Evolutionary conservation across 2,329 filamentous ascomycete species (phyloP).

Genomic region (Cercospora brassicicola): DNA sequence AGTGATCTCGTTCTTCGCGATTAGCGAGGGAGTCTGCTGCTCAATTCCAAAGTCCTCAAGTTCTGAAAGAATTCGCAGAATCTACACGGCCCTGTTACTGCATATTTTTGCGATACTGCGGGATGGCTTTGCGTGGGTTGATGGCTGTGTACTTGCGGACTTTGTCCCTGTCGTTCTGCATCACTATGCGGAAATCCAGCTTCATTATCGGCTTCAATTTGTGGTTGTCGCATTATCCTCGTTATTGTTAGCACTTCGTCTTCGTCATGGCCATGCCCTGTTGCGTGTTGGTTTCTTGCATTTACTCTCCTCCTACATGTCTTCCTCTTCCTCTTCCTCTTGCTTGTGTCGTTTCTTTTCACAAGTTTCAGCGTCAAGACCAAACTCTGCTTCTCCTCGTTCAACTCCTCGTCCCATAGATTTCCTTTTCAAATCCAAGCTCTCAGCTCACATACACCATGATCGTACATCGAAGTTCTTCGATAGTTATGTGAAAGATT

Average conservation of each 20-base stretch:
- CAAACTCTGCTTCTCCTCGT: neutral
- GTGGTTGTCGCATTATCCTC: neutral
- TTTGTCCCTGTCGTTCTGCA: neutral
- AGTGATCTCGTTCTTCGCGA: neutral
- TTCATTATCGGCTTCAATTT: neutral
- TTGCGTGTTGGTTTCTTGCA: neutral
- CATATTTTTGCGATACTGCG: neutral
- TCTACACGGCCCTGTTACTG: neutral
- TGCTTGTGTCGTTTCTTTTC: neutral
- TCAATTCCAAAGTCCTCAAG: neutral
- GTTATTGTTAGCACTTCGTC: neutral
- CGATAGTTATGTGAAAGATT: neutral
- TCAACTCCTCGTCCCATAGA: no score
- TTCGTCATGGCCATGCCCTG: neutral
- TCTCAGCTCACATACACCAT: neutral
- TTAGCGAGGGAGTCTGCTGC: neutral
- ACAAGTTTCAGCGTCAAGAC: neutral
- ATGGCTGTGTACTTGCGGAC: neutral
- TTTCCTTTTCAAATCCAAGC: neutral
- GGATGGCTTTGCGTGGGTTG: neutral
- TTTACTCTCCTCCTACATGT: neutral
- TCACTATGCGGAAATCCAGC: neutral
- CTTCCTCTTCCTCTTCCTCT: neutral
- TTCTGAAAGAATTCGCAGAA: neutral
- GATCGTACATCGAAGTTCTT: neutral